Conservation (phyloP, 352 stramenopile species). For the Halophytophthora polymorphica region DNA sequence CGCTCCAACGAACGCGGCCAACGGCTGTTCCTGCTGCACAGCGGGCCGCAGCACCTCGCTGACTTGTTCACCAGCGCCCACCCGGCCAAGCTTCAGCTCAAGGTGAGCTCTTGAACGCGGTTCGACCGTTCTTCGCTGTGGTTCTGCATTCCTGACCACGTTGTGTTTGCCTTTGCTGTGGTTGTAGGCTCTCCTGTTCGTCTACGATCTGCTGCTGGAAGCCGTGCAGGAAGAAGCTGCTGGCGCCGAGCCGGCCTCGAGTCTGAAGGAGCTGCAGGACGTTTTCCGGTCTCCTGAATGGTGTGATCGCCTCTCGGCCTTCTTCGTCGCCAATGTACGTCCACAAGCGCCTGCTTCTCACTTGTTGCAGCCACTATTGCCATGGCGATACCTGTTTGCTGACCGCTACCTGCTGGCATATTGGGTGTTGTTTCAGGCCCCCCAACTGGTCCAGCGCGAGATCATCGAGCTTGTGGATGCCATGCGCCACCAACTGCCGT, state of each 20-base stretch:
- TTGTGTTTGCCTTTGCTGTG: neutral
- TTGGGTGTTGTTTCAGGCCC: slow-evolving; percentile 20
- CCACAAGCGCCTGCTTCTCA: neutral
- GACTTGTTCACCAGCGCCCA: slow-evolving; percentile 41
- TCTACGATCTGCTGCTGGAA: slow-evolving; percentile 69
- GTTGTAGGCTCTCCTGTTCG: slow-evolving; percentile 50
- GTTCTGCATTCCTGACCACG: slow-evolving; percentile 1
- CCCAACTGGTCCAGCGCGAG: slow-evolving; percentile 38
- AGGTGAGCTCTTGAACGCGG: slow-evolving; percentile 30
- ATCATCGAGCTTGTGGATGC: slow-evolving; percentile 54
- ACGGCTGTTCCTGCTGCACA: slow-evolving; percentile 51
- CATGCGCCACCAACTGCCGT: slow-evolving; percentile 60
- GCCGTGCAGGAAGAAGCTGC: slow-evolving; percentile 14
- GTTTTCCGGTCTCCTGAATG: slow-evolving; percentile 47
- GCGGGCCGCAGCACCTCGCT: slow-evolving; percentile 35
- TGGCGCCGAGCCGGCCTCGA: slow-evolving; percentile 10
- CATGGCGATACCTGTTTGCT: neutral
- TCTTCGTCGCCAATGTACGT: slow-evolving; percentile 51
- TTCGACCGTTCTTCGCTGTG: slow-evolving; percentile 1
- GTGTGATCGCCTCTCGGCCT: slow-evolving; percentile 50
- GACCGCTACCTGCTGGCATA: slow-evolving; percentile 1
- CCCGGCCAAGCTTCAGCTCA: slow-evolving; percentile 54
- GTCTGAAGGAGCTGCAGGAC: slow-evolving; percentile 45
- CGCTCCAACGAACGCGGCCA: slow-evolving; percentile 67
- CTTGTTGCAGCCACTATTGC: neutral